Conservation (phyloP, 306 rosid species). For the Medicago lupulina region DNA sequence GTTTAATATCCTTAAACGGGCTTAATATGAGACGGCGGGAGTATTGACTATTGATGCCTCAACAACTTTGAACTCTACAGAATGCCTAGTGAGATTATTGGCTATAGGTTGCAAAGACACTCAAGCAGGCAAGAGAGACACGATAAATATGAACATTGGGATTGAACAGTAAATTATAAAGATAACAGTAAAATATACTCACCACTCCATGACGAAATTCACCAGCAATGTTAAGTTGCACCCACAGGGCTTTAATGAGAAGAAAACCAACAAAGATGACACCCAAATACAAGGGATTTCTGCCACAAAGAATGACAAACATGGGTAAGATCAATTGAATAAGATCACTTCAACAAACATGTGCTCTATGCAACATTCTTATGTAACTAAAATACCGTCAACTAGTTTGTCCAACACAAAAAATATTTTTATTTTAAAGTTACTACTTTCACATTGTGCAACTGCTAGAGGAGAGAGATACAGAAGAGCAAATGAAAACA, state of each 20-base stretch:
- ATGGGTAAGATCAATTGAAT: slow-evolving; percentile 39
- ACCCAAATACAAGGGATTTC: slow-evolving; percentile 87
- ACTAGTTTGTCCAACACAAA: neutral
- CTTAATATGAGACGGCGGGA: too few relatives aligned
- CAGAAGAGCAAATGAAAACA: slow-evolving; percentile 24
- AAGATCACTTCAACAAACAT: slow-evolving; percentile 6
- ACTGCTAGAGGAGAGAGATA: neutral
- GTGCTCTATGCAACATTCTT: neutral
- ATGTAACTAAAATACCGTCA: too few relatives aligned
- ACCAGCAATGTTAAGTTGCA: slow-evolving; percentile 77
- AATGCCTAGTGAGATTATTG: neutral
- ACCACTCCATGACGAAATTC: slow-evolving; percentile 87
- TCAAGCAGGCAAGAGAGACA: slow-evolving; percentile 31
- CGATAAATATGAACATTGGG: slow-evolving; percentile 16
- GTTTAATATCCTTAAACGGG: too few relatives aligned
- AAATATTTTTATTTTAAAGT: neutral
- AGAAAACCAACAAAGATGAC: slow-evolving; percentile 77
- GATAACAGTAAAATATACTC: slow-evolving; percentile 49
- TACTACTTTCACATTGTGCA: slow-evolving; percentile 16
- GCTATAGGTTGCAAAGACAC: slow-evolving; percentile 15
- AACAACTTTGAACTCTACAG: neutral
- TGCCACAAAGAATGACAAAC: slow-evolving; percentile 52
- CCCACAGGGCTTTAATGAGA: slow-evolving; percentile 86
- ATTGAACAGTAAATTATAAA: slow-evolving; percentile 18
- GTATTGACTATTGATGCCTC: slow-evolving; percentile 26